Base-by-base conservation (phyloP, 2,329 filamentous ascomycete species). In the Drechslerella coelobrocha region DNA sequence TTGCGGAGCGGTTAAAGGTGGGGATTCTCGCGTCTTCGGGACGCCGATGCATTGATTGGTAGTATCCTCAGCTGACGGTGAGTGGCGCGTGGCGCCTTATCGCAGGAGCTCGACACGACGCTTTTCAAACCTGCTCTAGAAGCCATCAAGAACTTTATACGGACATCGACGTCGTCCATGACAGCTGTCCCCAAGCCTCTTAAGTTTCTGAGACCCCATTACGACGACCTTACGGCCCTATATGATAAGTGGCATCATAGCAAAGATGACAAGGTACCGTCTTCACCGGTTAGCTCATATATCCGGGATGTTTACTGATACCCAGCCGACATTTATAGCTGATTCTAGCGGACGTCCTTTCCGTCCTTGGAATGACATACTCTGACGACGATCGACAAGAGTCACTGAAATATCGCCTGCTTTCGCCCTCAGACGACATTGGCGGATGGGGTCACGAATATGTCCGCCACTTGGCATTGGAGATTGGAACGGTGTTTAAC, bases 361-460 rank as follows among this genome's bases (percentile, higher is more conserved):
- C 94, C 12, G 94, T 99, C 52, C 89, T 99, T 75, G 94, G 93
- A 72, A 99, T 99, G 94, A 99, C 94, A 60, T 97, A 93, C 79
- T 96, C 93, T 52, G 93, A 97, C 78, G 94, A 97, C 80, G 91
- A 96, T 77, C 88, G 91, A 79, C 87, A 96, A 80, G 94, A 99
- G 79, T 97, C 94, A 53, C 85, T 99, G 77, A 97, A 96, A 81
- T 99, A 94, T 82, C 88, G 94, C 74, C 84, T 99, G 55, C 84
- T 97, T 71, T 89, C 93, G 34, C 92, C 92, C 27, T 90, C 92
- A 39, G 88, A 92, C 79, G 94, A 99, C 79, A 91, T 99, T 77
- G 90, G 88, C 63, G 96, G 93, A 4, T 99, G 94, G 94, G 94
- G 94, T 68, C 95, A 99, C 79, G 94, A 99, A 83, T 99, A 99